Percentiles rank a stretch among this genome's conserved stretches.
These are phyloP conservation scores for Parathielavia hyrcaniae DNA, from an alignment of 495 filamentous ascomycete species.

Conservation along the genomic window DNA sequence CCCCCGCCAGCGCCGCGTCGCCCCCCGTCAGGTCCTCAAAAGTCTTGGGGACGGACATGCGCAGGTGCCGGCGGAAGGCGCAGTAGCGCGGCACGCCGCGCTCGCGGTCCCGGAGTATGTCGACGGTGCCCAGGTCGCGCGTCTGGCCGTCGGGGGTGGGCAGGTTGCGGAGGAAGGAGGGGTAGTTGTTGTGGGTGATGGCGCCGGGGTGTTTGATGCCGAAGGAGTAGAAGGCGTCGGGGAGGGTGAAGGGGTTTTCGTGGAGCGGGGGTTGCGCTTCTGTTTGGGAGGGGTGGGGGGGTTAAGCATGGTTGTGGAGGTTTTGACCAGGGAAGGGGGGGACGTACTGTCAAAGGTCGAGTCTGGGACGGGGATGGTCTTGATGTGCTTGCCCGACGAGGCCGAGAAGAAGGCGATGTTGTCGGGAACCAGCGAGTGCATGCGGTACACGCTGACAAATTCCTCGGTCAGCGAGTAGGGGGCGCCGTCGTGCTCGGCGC, in stretches of 20 bases:
- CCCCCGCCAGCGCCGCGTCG: conserved; percentile 27
- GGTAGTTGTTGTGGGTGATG: conserved; percentile 39
- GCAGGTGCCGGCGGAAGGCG: conserved; percentile 40
- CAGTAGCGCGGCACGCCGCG: conserved; percentile 45
- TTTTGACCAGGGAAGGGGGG: neutral
- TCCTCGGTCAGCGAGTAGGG: conserved; percentile 42
- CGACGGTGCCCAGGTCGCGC: conserved; percentile 39
- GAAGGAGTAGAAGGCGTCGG: conserved; percentile 42
- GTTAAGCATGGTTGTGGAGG: neutral
- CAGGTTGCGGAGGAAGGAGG: conserved; percentile 36
- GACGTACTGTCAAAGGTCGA: conserved; percentile 25
- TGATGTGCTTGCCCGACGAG: conserved; percentile 22
- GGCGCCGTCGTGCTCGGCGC: conserved; percentile 32
- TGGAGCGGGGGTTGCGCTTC: conserved; percentile 32
- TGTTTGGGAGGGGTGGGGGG: neutral
- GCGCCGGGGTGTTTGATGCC: conserved; percentile 44
- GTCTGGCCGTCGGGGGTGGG: conserved; percentile 5
- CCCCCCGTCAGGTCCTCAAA: conserved; percentile 37
- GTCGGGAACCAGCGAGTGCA: conserved; percentile 42
- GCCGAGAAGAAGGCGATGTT: conserved; percentile 39
- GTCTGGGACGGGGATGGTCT: conserved; percentile 20
- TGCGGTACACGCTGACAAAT: conserved; percentile 41
- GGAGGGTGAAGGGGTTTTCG: conserved; percentile 25
- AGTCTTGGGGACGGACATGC: conserved; percentile 26
- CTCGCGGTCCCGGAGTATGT: conserved; percentile 43